These are phyloP conservation scores for Teratosphaeria gauchensis DNA, from an alignment of 2,329 filamentous ascomycete species.

Conservation along the genomic window DNA sequence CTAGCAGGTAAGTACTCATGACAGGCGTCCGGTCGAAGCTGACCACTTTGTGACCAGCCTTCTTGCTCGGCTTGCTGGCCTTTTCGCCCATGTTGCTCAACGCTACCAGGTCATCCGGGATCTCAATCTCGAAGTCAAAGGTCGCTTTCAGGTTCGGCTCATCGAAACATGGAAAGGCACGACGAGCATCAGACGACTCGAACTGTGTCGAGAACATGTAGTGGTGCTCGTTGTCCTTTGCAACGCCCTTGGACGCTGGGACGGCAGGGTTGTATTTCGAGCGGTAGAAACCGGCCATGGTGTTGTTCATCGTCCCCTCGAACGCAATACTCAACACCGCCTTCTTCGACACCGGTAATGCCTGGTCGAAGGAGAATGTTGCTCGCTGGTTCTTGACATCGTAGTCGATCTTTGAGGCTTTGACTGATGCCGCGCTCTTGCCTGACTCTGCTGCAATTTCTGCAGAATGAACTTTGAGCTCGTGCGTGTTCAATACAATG, in stretches of 20 bases:
- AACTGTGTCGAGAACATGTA: constrained; percentile 86
- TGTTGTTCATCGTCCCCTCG: constrained; percentile 76
- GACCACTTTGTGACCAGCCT: constrained; percentile 54
- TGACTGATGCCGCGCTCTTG: constrained; percentile 47
- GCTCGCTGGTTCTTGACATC: constrained; percentile 77
- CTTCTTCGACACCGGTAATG: constrained; percentile 58
- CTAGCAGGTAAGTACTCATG: constrained; percentile 83
- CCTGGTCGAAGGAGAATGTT: constrained; percentile 64
- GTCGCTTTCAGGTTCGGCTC: constrained; percentile 95
- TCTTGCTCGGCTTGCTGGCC: constrained; percentile 57
- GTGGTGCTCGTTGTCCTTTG: constrained; percentile 56
- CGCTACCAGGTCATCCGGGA: constrained; percentile 78
- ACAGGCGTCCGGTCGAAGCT: constrained; percentile 74
- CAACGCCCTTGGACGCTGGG: constrained; percentile 64
- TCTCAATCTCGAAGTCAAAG: constrained; percentile 87
- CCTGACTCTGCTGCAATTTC: constrained; percentile 51
- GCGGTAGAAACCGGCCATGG: constrained; percentile 90
- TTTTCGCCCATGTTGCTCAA: constrained; percentile 95
- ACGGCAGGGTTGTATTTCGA: constrained; percentile 82
- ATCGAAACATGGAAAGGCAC: constrained; percentile 96
- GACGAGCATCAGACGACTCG: constrained; percentile 87
- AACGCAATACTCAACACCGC: constrained; percentile 62
- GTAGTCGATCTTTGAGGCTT: constrained; percentile 63
- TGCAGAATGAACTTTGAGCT: constrained; percentile 65
- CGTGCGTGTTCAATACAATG: constrained; percentile 74